phyloP scores from a whole-genome alignment of 495 filamentous ascomycete species.

The Recurvomyces mirabilis region DNA sequence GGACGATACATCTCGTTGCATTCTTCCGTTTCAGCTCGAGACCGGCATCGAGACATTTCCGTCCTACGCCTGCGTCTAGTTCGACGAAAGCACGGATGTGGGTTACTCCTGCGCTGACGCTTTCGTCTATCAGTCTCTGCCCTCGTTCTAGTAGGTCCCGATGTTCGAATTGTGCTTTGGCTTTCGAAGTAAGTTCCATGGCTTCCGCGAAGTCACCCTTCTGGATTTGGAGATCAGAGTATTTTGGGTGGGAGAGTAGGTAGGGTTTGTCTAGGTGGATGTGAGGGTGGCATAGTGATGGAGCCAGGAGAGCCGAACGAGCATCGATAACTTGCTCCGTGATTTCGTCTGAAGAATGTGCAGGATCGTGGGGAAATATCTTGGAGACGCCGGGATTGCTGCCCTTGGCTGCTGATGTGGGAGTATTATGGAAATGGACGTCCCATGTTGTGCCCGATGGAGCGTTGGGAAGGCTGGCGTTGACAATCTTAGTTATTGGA shows the following conservation, averaged over 20 bases:
- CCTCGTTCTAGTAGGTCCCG: constrained; percentile 53
- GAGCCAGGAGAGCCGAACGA: constrained; percentile 35
- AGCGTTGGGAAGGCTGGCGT: constrained; percentile 33
- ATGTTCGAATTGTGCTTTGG: constrained; percentile 50
- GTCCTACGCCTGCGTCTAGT: constrained; percentile 51
- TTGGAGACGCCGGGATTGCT: no score
- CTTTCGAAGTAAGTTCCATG: constrained; percentile 46
- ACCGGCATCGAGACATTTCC: constrained; percentile 48
- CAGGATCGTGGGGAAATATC: no score
- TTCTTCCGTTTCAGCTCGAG: constrained; percentile 40
- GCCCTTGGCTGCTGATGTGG: constrained; percentile 5
- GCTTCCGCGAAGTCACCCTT: constrained; percentile 58
- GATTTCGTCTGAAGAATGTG: constrained; percentile 23
- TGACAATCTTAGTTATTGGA: constrained; percentile 9
- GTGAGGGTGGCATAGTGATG: constrained; percentile 61
- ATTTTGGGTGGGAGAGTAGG: constrained; percentile 47
- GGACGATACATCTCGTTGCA: constrained; percentile 45
- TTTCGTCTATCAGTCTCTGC: constrained; percentile 55
- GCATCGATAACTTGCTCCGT: constrained; percentile 12
- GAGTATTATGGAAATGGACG: constrained; percentile 26
- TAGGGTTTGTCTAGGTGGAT: constrained; percentile 70
- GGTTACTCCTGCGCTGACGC: constrained; percentile 54
- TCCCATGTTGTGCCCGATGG: constrained; percentile 33
- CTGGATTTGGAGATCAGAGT: constrained; percentile 46
- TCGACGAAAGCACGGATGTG: constrained; percentile 66